Evolutionary conservation across 352 stramenopile species (phyloP), one percentile per base, ranked within the genome.

Genomic region (Pythium dissotocum): DNA sequence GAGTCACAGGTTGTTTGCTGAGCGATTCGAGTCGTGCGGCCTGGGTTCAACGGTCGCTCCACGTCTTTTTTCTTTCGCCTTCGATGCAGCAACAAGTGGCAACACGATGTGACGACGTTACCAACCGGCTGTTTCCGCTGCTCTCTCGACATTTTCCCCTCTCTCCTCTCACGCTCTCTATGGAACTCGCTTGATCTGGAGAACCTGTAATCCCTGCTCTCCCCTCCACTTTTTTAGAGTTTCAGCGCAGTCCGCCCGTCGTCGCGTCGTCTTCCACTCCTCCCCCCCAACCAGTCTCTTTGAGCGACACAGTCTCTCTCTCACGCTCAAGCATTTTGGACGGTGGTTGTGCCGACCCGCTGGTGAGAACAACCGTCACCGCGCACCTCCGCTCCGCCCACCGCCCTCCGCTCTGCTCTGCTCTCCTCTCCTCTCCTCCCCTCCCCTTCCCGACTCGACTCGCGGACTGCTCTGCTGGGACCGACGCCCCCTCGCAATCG

Each of bases 181-280:
- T 53, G 28, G 52, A 58, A 26, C 14, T 48, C 21, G 40, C 40
- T 51, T 51, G 44, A 51, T 28, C 2, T 9, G 21, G 46, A 53
- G 46, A 30, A 53, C 46, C 46, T 53, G 46, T 53, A 30, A 53
- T 33, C 33, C 46, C 46, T 53, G 46, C 46, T 53, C 46, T 30
- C 46, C 21, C 44, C 44, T 26, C 44, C 44, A 5, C n/a, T 57
- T 57, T 30, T 57, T 40, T 5, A 61, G 68, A 70, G 68, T 74
- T 75, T 75, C 69, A 74, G 68, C 68, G 66, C 68, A 52, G 21
- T 65, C 64, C 49, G 64, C 42, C n/a, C 54, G 67, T 67, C 61
- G 61, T 67, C 67, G 61, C 40, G 54, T 72, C 55, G 66, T 72
- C 60, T 61, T 61, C 61, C 67, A 28, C 60, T 67, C 44, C 52